These are phyloP conservation scores for Paxillus involutus DNA, from an alignment of 768 basidiomycete genomes.

Conservation along the genomic window DNA sequence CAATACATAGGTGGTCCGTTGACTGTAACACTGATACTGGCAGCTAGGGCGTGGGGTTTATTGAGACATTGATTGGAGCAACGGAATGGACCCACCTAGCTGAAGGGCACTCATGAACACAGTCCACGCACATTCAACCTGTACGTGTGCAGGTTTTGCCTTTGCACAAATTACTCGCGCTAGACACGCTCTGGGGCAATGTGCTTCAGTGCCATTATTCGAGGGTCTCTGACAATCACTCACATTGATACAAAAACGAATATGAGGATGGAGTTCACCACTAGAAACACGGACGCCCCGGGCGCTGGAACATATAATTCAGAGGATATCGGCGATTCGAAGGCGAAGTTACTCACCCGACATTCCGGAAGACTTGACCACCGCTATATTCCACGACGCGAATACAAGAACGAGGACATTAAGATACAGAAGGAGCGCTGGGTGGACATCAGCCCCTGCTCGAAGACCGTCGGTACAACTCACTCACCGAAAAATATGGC, in stretches of 20 bases:
- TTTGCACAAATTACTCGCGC: conserved; percentile 36
- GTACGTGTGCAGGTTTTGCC: conserved; percentile 41
- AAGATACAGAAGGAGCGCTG: conserved; percentile 46
- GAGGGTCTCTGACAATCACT: conserved; percentile 10
- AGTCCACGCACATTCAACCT: conserved; percentile 60
- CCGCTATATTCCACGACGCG: conserved; percentile 56
- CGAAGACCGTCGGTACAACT: not conserved
- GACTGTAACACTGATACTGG: conserved; percentile 47
- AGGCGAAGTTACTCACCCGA: conserved; percentile 33
- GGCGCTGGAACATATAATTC: conserved; percentile 34
- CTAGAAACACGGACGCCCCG: conserved; percentile 46
- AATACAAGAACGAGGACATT: conserved; percentile 54
- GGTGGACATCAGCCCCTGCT: conserved; percentile 1
- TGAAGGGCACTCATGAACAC: conserved; percentile 47
- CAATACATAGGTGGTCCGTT: conserved; percentile 41
- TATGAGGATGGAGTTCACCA: conserved; percentile 44
- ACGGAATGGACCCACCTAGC: conserved; percentile 40
- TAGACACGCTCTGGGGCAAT: conserved; percentile 26
- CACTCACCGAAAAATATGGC: conserved; percentile 56
- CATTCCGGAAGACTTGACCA: conserved; percentile 33
- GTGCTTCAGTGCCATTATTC: not conserved
- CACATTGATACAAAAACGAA: conserved; percentile 33
- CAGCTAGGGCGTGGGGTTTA: conserved; percentile 34
- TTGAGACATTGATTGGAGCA: not conserved
- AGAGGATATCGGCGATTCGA: not conserved